Evolutionary conservation across 2,329 filamentous ascomycete species (phyloP).

Genomic region (Penicillium palitans): DNA sequence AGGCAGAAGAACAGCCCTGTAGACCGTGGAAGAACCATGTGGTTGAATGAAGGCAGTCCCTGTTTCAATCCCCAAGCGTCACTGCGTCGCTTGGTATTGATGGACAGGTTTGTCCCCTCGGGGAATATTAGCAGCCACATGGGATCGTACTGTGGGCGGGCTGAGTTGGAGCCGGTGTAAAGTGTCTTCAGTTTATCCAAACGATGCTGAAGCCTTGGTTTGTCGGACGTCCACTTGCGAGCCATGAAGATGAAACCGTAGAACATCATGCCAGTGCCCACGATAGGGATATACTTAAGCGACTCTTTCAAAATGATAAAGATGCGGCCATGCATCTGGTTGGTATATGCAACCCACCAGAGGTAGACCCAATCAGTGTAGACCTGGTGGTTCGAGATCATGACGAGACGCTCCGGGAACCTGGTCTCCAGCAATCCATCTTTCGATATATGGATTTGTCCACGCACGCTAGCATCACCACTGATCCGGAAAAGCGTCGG

Average conservation of each 20-base stretch:
- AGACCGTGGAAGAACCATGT: slow-evolving; percentile 61
- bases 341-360: slow-evolving; percentile 68
- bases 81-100: slow-evolving; percentile 57
- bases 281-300: slow-evolving; percentile 61
- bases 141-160: slow-evolving; percentile 53
- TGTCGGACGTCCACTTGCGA: slow-evolving; percentile 63
- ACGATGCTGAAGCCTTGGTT: slow-evolving; percentile 58
- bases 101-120: slow-evolving; percentile 63
- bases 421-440: slow-evolving; percentile 60
- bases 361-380: slow-evolving; percentile 71
- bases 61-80: slow-evolving; percentile 59
- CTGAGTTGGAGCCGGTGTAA: slow-evolving; percentile 51
- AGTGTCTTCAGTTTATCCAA: slow-evolving; percentile 56
- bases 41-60: slow-evolving; percentile 57
- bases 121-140: slow-evolving; percentile 70
- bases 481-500: slow-evolving; percentile 64
- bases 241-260: slow-evolving; percentile 67
- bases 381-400: slow-evolving; percentile 66
- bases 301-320: slow-evolving; percentile 69
- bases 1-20: slow-evolving; percentile 63
- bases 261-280: slow-evolving; percentile 64
- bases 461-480: slow-evolving; percentile 60
- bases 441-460: slow-evolving; percentile 57
- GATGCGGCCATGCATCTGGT: slow-evolving; percentile 64
- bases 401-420: slow-evolving; percentile 61